These are phyloP conservation scores for Ustilago vetiveriae DNA, from an alignment of 1,284 basidiomycete species.

Conservation along the genomic window DNA sequence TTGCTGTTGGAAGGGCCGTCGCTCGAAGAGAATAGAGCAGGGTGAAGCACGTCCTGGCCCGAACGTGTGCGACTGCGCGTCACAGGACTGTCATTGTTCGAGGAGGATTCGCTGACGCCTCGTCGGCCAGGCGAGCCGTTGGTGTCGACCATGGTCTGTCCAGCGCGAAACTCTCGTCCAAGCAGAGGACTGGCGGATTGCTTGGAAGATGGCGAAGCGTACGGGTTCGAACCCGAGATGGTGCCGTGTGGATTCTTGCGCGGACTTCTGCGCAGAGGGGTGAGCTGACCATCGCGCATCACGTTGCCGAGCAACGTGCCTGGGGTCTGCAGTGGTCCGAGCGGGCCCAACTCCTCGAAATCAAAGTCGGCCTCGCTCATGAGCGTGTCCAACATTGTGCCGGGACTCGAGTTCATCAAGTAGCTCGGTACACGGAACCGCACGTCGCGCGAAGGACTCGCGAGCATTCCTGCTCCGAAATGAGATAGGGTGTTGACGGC, in stretches of 20 bases:
- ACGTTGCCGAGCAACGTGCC: conserved; percentile 30
- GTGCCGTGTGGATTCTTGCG: conserved; percentile 63
- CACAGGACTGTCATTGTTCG: conserved; percentile 44
- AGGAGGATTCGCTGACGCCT: conserved; percentile 10
- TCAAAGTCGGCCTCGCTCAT: conserved; percentile 60
- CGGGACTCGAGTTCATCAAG: conserved; percentile 61
- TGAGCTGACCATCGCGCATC: conserved; percentile 9
- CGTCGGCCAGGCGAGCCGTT: conserved; percentile 15
- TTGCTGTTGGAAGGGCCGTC: conserved; percentile 17
- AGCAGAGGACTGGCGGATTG: conserved; percentile 20
- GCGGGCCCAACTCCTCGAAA: conserved; percentile 49
- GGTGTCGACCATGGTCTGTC: neutral
- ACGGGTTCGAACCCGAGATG: conserved; percentile 56
- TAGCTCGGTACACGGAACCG: conserved; percentile 56
- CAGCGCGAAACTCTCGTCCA: conserved; percentile 14
- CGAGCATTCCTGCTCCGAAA: conserved; percentile 21
- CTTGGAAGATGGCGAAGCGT: conserved; percentile 41
- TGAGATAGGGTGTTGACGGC: conserved; percentile 11
- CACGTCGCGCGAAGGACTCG: conserved; percentile 38
- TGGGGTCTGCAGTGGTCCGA: conserved; percentile 39
- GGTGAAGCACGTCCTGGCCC: conserved; percentile 36
- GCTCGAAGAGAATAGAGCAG: conserved; percentile 48
- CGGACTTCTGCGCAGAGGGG: conserved; percentile 57
- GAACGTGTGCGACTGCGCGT: conserved; percentile 47
- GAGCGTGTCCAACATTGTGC: conserved; percentile 59